A percentile compares a stretch with the other conserved stretches of the same genome.
Conservation (phyloP, 1,284 basidiomycete species). For the Trametes hirsuta region DNA sequence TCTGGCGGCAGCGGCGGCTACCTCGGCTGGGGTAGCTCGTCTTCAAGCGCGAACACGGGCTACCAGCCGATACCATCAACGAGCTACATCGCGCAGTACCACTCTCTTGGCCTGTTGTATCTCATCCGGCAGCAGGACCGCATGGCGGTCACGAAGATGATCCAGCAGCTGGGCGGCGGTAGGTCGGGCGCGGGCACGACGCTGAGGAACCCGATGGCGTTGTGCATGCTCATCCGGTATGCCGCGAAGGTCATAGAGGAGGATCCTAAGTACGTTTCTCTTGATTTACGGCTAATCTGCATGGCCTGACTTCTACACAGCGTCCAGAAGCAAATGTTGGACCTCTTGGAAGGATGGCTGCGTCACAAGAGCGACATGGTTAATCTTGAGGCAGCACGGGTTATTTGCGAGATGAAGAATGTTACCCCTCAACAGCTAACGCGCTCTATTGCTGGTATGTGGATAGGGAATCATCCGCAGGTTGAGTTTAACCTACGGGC, state of each 20-base stretch:
- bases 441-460: constrained; percentile 84
- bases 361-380: constrained; percentile 99
- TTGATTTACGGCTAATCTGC: background rate
- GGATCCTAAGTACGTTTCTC: constrained; percentile 83
- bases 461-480: background rate
- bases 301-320: constrained; percentile 42
- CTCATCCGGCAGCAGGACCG: constrained; percentile 96
- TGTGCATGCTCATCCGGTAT: constrained; percentile 99
- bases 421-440: constrained; percentile 80
- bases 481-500: constrained; percentile 3
- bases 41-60: constrained; percentile 51
- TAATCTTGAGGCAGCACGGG: constrained; percentile 97
- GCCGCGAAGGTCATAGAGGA: constrained; percentile 98
- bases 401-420: constrained; percentile 94
- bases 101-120: constrained; percentile 93
- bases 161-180: constrained; percentile 92
- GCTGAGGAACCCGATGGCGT: constrained; percentile 95
- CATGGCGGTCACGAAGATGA: constrained; percentile 99
- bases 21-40: constrained; percentile 70
- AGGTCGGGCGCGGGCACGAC: constrained; percentile 83
- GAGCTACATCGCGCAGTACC: constrained; percentile 96
- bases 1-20: constrained; percentile 51
- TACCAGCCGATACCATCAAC: constrained; percentile 85
- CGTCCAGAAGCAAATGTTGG: constrained; percentile 90
- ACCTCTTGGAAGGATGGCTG: constrained; percentile 93